phyloP scores from a whole-genome alignment of 1,284 basidiomycete genomes.

The Ustilago cynodontis region DNA sequence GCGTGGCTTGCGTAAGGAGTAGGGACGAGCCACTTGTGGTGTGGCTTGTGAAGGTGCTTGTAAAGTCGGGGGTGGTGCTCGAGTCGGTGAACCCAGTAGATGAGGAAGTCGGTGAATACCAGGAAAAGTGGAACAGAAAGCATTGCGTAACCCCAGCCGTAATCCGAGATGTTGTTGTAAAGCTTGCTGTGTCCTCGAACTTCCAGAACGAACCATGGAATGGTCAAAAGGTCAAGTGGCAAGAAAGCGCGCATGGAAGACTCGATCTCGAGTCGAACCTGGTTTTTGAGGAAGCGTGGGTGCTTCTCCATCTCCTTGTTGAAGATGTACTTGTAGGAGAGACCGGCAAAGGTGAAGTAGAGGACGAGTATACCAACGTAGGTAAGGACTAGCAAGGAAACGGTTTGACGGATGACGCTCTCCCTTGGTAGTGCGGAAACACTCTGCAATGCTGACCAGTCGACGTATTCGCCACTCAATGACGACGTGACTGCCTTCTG shows the following conservation, averaged over 20 bases:
- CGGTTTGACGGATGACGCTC: slow-evolving; percentile 75
- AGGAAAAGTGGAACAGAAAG: slow-evolving; percentile 76
- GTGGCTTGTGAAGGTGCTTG: slow-evolving; percentile 92
- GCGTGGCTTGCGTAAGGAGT: slow-evolving; percentile 97
- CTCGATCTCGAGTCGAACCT: slow-evolving; percentile 83
- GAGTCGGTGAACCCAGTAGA: slow-evolving; percentile 95
- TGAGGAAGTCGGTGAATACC: slow-evolving; percentile 88
- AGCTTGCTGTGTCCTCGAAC: slow-evolving; percentile 86
- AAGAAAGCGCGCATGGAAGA: slow-evolving; percentile 84
- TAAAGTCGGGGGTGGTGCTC: slow-evolving; percentile 89
- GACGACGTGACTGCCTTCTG: slow-evolving; percentile 36
- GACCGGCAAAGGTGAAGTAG: slow-evolving; percentile 82
- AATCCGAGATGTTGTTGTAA: slow-evolving; percentile 79
- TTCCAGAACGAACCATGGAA: slow-evolving; percentile 94
- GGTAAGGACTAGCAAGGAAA: slow-evolving; percentile 82
- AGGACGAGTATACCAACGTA: slow-evolving; percentile 77
- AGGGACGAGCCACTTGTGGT: slow-evolving; percentile 98
- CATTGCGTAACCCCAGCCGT: slow-evolving; percentile 63
- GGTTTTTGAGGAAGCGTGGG: slow-evolving; percentile 90
- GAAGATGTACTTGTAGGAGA: slow-evolving; percentile 88
- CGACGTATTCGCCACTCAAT: slow-evolving; percentile 29
- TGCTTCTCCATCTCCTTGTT: slow-evolving; percentile 96
- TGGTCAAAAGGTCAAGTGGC: slow-evolving; percentile 76
- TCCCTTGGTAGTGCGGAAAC: slow-evolving; percentile 57
- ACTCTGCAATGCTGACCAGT: slow-evolving; percentile 39